A percentile compares a stretch with the other conserved stretches of the same genome.
Evolutionary conservation across 305 asterid genomes (phyloP).

Genomic region (Caryopteris hybrid): DNA sequence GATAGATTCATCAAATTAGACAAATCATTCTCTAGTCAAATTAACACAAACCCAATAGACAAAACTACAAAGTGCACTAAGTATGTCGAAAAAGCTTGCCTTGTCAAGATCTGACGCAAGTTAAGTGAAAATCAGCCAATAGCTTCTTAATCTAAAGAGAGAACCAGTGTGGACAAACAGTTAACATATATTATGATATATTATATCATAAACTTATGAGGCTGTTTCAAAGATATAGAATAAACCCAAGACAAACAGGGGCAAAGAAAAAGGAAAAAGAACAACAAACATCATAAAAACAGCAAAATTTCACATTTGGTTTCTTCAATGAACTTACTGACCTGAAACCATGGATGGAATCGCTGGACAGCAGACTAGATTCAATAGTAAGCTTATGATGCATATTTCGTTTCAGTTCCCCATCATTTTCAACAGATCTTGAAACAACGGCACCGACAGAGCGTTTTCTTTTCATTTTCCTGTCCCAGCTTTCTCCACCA

Average conservation of each 20-base stretch:
- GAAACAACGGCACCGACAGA: constrained; percentile 80
- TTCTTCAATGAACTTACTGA: constrained; percentile 26
- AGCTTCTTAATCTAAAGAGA: background rate
- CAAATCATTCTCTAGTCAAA: background rate
- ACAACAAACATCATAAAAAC: background rate
- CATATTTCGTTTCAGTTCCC: constrained; percentile 59
- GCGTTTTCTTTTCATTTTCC: constrained; percentile 93
- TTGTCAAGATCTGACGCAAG: background rate
- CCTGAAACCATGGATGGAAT: constrained; percentile 72
- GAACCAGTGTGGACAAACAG: background rate
- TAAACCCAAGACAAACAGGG: background rate
- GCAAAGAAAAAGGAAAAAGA: background rate
- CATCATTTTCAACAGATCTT: constrained; percentile 70
- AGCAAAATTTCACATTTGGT: constrained; percentile 2
- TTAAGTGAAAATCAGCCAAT: constrained; percentile 1
- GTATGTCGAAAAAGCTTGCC: background rate
- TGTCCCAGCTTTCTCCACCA: constrained; percentile 98
- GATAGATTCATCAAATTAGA: background rate
- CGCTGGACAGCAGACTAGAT: constrained; percentile 59
- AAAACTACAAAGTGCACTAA: background rate
- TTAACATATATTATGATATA: background rate
- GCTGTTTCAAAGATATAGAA: background rate
- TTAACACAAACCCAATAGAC: background rate
- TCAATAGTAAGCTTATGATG: constrained; percentile 69
- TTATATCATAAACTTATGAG: background rate